phyloP scores from a whole-genome alignment of 2,329 filamentous ascomycete genomes.

The Xylariaceae sp. region DNA sequence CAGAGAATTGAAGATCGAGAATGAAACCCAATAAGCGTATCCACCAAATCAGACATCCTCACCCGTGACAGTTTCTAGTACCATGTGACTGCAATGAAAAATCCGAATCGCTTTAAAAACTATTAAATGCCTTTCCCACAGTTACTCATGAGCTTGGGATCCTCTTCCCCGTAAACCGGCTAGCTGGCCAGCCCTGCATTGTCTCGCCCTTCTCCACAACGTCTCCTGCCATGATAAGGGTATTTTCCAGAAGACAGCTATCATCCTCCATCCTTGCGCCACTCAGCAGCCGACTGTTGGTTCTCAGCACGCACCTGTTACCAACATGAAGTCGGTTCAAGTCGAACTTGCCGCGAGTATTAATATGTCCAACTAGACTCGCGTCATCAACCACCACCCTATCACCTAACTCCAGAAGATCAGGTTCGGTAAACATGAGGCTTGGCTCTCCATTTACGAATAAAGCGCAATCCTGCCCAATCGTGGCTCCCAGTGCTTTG shows the following conservation, averaged over 20 bases:
- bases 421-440: constrained; percentile 63
- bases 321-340: constrained; percentile 58
- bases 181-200: constrained; percentile 62
- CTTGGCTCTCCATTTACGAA: constrained; percentile 59
- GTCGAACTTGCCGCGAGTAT: constrained; percentile 62
- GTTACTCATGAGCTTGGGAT: not conserved
- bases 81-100: too few species aligned
- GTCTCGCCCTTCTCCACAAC: constrained; percentile 56
- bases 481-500: constrained; percentile 57
- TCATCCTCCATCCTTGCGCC: constrained; percentile 60
- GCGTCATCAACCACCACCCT: constrained; percentile 61
- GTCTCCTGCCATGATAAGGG: constrained; percentile 62
- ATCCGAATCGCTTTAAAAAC: too few species aligned
- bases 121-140: too few species aligned
- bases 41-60: too few species aligned
- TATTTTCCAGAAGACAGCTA: constrained; percentile 62
- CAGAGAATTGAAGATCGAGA: too few species aligned
- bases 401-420: constrained; percentile 59
- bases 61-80: too few species aligned
- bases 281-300: constrained; percentile 57
- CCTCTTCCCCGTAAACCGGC: constrained; percentile 1
- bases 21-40: too few species aligned
- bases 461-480: constrained; percentile 60
- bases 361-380: constrained; percentile 61
- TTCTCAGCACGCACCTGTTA: constrained; percentile 57